Evolutionary conservation across 2,329 filamentous ascomycete species (phyloP).

Genomic region (Botryosphaeria dothidea): DNA sequence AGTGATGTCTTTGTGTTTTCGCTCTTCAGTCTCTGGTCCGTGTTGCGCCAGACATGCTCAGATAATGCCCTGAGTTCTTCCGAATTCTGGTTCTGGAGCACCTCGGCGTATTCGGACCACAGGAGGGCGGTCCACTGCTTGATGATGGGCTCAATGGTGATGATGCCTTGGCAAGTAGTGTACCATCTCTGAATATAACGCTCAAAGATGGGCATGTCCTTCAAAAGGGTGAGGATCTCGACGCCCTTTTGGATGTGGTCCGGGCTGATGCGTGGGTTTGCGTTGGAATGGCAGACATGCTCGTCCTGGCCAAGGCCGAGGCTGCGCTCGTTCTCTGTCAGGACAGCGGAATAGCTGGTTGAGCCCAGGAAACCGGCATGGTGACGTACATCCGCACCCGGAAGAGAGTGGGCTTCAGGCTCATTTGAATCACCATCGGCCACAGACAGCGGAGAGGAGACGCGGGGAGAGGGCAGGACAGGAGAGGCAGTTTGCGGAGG

Average conservation of each 20-base stretch:
- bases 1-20: constrained; percentile 39
- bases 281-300: neutral
- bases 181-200: constrained; percentile 37
- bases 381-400: constrained; percentile 10
- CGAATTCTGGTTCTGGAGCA: constrained; percentile 25
- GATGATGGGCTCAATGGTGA: constrained; percentile 37
- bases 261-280: constrained; percentile 1
- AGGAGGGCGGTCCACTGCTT: constrained; percentile 31
- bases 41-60: constrained; percentile 45
- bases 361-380: constrained; percentile 16
- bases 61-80: constrained; percentile 39
- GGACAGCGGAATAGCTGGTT: constrained; percentile 18
- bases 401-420: neutral
- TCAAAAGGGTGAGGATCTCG: constrained; percentile 29
- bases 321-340: constrained; percentile 17
- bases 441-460: neutral
- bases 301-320: neutral
- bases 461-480: neutral
- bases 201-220: constrained; percentile 28
- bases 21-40: constrained; percentile 36
- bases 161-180: constrained; percentile 31
- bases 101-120: constrained; percentile 30
- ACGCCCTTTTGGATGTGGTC: constrained; percentile 31
- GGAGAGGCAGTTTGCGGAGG: constrained; percentile 7
- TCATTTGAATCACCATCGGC: neutral